Evolutionary conservation across 768 basidiomycete genomes (phyloP).

Genomic region (Pluteus cervinus): DNA sequence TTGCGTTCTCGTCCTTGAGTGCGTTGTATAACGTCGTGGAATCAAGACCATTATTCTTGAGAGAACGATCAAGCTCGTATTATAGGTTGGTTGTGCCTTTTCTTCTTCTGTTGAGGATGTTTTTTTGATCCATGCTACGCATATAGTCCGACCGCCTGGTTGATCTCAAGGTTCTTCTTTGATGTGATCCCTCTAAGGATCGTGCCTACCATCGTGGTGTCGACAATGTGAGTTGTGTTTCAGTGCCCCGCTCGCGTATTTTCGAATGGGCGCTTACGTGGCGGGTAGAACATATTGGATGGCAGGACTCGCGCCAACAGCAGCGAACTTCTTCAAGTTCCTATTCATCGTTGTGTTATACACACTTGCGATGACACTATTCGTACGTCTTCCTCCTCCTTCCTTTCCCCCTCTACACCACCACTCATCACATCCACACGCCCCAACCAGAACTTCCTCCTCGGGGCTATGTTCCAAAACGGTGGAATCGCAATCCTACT

Average conservation of each 20-base stretch:
- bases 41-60: constrained; percentile 79
- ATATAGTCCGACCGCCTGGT: constrained; percentile 80
- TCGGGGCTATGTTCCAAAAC: constrained; percentile 78
- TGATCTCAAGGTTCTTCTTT: constrained; percentile 81
- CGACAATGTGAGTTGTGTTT: constrained; percentile 58
- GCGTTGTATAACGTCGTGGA: constrained; percentile 86
- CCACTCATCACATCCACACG: background rate
- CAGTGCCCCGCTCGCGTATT: background rate
- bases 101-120: constrained; percentile 3
- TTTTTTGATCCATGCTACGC: background rate
- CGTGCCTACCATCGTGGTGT: constrained; percentile 82
- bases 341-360: constrained; percentile 84
- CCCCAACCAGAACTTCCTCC: constrained; percentile 71
- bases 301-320: constrained; percentile 79
- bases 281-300: constrained; percentile 79
- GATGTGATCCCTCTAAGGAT: constrained; percentile 87
- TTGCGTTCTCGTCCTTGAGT: constrained; percentile 88
- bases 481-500: constrained; percentile 89
- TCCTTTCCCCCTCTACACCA: no score
- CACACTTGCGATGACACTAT: constrained; percentile 81
- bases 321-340: constrained; percentile 91
- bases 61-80: constrained; percentile 80
- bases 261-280: constrained; percentile 9
- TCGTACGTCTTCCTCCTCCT: constrained; percentile 39
- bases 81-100: constrained; percentile 52